Conservation (phyloP, 2,329 filamentous ascomycete genomes). For the Diaporthe australafricana region DNA sequence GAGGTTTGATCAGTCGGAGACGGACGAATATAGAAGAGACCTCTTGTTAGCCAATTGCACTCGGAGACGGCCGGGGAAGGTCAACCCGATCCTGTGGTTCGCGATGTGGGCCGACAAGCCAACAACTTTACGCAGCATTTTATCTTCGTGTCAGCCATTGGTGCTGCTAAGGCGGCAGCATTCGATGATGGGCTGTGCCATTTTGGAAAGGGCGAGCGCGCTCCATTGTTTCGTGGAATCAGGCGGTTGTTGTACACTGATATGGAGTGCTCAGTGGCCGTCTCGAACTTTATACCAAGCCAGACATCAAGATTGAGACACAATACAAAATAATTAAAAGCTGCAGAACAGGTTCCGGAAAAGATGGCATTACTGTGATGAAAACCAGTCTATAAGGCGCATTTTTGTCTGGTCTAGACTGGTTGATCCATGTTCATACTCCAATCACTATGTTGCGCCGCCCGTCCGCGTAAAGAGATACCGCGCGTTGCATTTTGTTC, state of each 20-base stretch:
- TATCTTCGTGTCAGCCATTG: slow-evolving; percentile 11
- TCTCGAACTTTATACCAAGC: not conserved
- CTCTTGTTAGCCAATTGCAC: not conserved
- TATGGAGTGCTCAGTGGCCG: not conserved
- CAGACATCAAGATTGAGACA: slow-evolving; percentile 21
- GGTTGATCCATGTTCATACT: not conserved
- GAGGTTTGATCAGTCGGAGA: not conserved
- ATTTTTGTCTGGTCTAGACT: not conserved
- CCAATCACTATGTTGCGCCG: not conserved
- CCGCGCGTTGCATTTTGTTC: not conserved
- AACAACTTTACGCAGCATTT: slow-evolving; percentile 25
- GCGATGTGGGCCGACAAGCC: not conserved
- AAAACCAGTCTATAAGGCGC: not conserved
- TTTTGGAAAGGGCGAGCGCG: not conserved
- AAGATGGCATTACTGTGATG: not conserved
- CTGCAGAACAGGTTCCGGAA: not conserved
- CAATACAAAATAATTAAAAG: slow-evolving; percentile 25
- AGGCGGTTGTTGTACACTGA: not conserved
- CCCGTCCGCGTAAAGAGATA: slow-evolving; percentile 12
- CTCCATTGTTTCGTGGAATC: not conserved
- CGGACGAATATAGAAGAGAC: not conserved
- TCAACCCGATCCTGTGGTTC: not conserved
- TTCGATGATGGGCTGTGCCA: slow-evolving; percentile 10
- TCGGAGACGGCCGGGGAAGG: not conserved
- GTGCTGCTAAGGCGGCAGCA: not conserved